Evolutionary conservation across 208 protist genomes (phyloP), one percentile per base, ranked within the genome.

Genomic region (Endotrypanum monterogeii): DNA sequence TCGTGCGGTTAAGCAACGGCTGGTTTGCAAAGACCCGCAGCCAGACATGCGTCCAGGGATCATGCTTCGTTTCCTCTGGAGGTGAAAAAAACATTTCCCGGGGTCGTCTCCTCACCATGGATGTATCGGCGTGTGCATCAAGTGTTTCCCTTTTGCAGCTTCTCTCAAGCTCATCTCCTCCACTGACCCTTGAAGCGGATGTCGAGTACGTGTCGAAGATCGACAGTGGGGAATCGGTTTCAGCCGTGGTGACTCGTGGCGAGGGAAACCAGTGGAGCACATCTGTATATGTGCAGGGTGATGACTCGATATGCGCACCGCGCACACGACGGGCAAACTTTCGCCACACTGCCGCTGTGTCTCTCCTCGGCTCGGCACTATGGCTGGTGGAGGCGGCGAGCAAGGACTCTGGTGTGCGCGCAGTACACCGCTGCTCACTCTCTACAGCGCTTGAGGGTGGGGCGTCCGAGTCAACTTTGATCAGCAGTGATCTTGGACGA

Each of bases 1-100:
- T 89, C 32, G 77, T 81, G 41, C 74, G 82, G 18, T 46, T 89
- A 8, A 68, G 76, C 68, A 75, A 77, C 37, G 76, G 76, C 16
- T 9, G 39, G 5, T 39, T 41, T 0, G n/a, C 63, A 3, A 30
- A 23, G 39, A 30, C 30, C 14, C 37, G 8, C n/a, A 54, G 51
- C 32, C 35, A n/a, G 9, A 62, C 41, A 2, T 52, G 41, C 9
- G 55, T 80, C 52, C 67, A 71, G 39, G 76, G 69, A 6, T 44
- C 62, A 52, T 80, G 76, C 32, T 80, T 80, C 76, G 67, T 57
- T 12, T 73, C 74, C 35, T 56, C 55, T 8, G 61, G 44, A 20
- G 35, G n/a, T 18, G 62, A 71, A 16, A 55, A 41, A 6, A 14
- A 28, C 12, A 54, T 55, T 3, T n/a, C 69, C 41, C 76, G 69